phyloP scores from a whole-genome alignment of 2,329 filamentous ascomycete genomes.

The Fusarium irregulare region DNA sequence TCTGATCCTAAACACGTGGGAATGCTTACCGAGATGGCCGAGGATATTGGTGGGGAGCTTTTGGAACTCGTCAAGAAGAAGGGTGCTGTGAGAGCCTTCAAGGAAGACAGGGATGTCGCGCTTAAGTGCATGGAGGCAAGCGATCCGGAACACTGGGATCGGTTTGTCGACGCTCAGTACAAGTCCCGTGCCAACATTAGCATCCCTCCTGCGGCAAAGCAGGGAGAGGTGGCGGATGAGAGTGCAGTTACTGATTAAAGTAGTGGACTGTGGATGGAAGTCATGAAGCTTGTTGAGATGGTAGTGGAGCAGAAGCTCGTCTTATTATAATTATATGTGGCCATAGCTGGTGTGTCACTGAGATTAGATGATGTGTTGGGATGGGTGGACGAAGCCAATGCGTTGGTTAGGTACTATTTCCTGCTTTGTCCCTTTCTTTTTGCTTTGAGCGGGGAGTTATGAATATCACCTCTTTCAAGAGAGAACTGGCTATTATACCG shows the following conservation, averaged over 20 bases:
- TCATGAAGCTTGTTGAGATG: not conserved
- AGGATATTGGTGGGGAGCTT: constrained; percentile 70
- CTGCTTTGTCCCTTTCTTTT: constrained; percentile 19
- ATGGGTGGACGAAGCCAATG: constrained; percentile 36
- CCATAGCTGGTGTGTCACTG: constrained; percentile 20
- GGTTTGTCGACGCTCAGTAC: constrained; percentile 70
- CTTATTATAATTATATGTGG: not conserved
- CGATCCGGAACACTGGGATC: constrained; percentile 74
- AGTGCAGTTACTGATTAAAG: constrained; percentile 56
- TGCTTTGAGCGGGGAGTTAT: constrained; percentile 37
- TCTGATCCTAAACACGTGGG: constrained; percentile 62
- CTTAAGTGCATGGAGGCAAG: constrained; percentile 63
- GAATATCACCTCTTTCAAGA: constrained; percentile 17
- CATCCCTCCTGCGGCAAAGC: constrained; percentile 46
- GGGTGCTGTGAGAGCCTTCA: constrained; percentile 71
- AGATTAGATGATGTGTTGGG: constrained; percentile 10
- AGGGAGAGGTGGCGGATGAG: constrained; percentile 50
- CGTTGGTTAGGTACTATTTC: constrained; percentile 39
- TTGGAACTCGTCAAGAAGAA: constrained; percentile 66
- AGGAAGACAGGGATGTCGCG: constrained; percentile 66
- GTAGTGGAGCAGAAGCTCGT: not conserved
- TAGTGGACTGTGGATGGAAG: not conserved
- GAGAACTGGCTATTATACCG: constrained; percentile 8
- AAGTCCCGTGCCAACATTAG: constrained; percentile 67
- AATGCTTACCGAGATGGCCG: constrained; percentile 71